A percentile compares a stretch with the other conserved stretches of the same genome.
Evolutionary conservation across 2,329 filamentous ascomycete genomes (phyloP).

Genomic region (Gaeumannomyces sp.): DNA sequence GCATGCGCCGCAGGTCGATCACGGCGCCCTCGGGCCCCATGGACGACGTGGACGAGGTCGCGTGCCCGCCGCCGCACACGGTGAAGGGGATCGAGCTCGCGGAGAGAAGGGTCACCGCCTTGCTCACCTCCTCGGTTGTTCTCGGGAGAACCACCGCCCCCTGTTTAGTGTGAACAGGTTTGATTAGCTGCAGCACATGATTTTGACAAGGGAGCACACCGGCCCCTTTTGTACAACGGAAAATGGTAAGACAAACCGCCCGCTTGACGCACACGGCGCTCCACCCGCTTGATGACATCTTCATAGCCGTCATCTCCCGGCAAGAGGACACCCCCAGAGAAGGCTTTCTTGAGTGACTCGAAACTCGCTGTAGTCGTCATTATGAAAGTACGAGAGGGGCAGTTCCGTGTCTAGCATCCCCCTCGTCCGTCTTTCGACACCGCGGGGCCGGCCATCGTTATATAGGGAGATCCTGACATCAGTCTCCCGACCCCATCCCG

Average conservation of each 20-base stretch:
- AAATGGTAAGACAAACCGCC: slow-evolving; percentile 4
- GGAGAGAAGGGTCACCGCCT: slow-evolving; percentile 37
- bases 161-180: not conserved
- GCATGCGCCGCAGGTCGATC: slow-evolving; percentile 47
- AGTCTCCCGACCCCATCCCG: not conserved
- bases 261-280: not conserved
- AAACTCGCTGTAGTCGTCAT: not conserved
- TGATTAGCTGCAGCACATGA: not conserved
- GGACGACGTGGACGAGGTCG: slow-evolving; percentile 43
- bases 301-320: slow-evolving; percentile 4
- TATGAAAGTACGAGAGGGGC: not conserved
- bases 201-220: too few relatives aligned
- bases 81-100: slow-evolving; percentile 41
- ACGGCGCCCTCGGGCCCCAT: slow-evolving; percentile 44
- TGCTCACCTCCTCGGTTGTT: slow-evolving; percentile 32
- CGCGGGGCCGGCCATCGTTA: not conserved
- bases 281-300: slow-evolving; percentile 5
- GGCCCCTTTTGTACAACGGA: not conserved
- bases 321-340: not conserved
- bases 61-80: slow-evolving; percentile 51
- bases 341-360: not conserved
- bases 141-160: slow-evolving; percentile 33
- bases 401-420: not conserved
- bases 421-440: not conserved
- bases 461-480: not conserved